phyloP scores from a whole-genome alignment of 495 filamentous ascomycete species.

The Tetracladium marchalianum region DNA sequence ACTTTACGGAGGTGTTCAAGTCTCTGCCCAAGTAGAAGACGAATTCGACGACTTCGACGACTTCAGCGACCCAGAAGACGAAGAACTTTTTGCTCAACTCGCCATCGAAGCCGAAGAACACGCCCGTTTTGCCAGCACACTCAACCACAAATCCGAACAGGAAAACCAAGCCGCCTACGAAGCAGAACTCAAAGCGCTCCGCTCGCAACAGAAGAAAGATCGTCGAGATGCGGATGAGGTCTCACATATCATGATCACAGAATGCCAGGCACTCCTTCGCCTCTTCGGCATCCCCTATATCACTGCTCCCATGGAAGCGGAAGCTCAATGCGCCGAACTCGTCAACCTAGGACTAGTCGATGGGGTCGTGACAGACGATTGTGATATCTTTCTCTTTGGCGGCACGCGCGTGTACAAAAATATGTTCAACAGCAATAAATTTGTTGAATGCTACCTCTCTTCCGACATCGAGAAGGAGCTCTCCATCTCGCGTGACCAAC shows the following conservation, averaged over 20 bases:
- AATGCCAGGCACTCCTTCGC: slow-evolving; percentile 82
- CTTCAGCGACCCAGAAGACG: slow-evolving; percentile 84
- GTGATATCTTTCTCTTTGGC: slow-evolving; percentile 94
- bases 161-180: slow-evolving; percentile 74
- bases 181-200: slow-evolving; percentile 72
- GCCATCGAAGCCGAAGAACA: slow-evolving; percentile 88
- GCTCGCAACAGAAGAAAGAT: slow-evolving; percentile 91
- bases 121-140: slow-evolving; percentile 74
- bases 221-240: slow-evolving; percentile 93
- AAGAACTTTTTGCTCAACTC: slow-evolving; percentile 74
- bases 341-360: slow-evolving; percentile 81
- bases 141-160: slow-evolving; percentile 57
- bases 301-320: slow-evolving; percentile 97
- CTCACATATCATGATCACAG: slow-evolving; percentile 83
- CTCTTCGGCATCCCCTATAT: slow-evolving; percentile 94
- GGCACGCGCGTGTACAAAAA: slow-evolving; percentile 96
- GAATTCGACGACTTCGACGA: slow-evolving; percentile 24
- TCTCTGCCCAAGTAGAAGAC: slow-evolving; percentile 1
- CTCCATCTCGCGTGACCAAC: slow-evolving; percentile 65
- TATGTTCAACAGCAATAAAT: slow-evolving; percentile 97
- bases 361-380: slow-evolving; percentile 97
- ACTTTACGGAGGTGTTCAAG: background rate
- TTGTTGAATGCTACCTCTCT: slow-evolving; percentile 91
- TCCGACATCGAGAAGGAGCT: slow-evolving; percentile 83
- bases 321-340: slow-evolving; percentile 93